A percentile compares a stretch with the other conserved stretches of the same genome.
Evolutionary conservation across 164 flowering plant species (phyloP).

Genomic region (Aristolochia fimbriata): DNA sequence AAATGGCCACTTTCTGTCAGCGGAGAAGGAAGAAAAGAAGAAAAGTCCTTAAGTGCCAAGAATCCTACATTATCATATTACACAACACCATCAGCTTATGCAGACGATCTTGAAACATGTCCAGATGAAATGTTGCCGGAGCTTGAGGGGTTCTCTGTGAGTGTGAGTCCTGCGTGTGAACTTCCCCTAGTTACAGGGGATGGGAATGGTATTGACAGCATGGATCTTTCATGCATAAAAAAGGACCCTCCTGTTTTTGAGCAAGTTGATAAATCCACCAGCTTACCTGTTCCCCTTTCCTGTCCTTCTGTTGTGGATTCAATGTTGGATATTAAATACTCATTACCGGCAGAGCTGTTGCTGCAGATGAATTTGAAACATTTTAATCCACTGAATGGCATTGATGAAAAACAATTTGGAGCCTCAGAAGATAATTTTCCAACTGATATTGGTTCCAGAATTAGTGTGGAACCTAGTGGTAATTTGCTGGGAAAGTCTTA

Average conservation of each 20-base stretch:
- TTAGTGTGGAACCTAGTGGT: slow-evolving; percentile 12
- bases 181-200: slow-evolving; percentile 11
- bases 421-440: slow-evolving; percentile 2
- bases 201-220: slow-evolving; percentile 18
- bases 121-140: slow-evolving; percentile 41
- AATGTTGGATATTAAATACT: slow-evolving; percentile 29
- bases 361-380: slow-evolving; percentile 31
- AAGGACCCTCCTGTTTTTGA: slow-evolving; percentile 37
- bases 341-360: slow-evolving; percentile 56
- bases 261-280: slow-evolving; percentile 46
- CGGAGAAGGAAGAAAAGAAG: no score
- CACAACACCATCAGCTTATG: slow-evolving; percentile 19
- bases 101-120: slow-evolving; percentile 14
- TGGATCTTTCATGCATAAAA: slow-evolving; percentile 26
- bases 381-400: slow-evolving; percentile 8
- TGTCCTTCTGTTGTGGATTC: slow-evolving; percentile 27
- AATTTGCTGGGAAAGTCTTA: slow-evolving; percentile 16
- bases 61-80: slow-evolving; percentile 10
- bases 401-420: slow-evolving; percentile 15
- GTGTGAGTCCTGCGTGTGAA: slow-evolving; percentile 17
- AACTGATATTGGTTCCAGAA: slow-evolving; percentile 7
- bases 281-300: slow-evolving; percentile 37
- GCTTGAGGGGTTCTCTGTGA: slow-evolving; percentile 48
- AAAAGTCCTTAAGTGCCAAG: slow-evolving; percentile 10
- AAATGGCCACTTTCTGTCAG: no score